phyloP scores from a whole-genome alignment of 148 eudicot genomes.

The Hydrangea macrophylla region DNA sequence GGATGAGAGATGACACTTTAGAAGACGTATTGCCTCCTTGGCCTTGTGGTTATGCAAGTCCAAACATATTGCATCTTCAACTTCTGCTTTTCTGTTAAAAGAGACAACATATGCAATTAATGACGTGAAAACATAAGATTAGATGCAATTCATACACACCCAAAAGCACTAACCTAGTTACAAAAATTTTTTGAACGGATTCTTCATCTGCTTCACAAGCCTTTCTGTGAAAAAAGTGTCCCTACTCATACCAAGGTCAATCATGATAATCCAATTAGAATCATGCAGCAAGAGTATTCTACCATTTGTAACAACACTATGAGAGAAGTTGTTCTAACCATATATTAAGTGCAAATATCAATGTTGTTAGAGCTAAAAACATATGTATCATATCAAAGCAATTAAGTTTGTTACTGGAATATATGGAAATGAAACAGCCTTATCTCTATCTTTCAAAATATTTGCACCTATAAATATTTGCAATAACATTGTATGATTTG shows the following conservation, averaged over 20 bases:
- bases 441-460: no score
- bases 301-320: neutral
- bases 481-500: no score
- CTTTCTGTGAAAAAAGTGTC: constrained; percentile 31
- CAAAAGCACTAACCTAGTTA: constrained; percentile 26
- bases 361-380: neutral
- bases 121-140: neutral
- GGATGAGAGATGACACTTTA: constrained; percentile 44
- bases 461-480: no score
- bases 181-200: constrained; percentile 32
- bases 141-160: neutral
- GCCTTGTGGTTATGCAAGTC: constrained; percentile 36
- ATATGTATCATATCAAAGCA: no score
- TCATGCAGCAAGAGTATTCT: neutral
- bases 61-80: constrained; percentile 28
- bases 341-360: neutral
- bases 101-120: neutral
- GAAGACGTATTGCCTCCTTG: constrained; percentile 40
- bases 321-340: neutral
- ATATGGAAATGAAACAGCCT: neutral
- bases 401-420: neutral
- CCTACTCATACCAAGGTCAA: constrained; percentile 24
- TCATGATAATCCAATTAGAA: neutral
- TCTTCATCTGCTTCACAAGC: constrained; percentile 59
- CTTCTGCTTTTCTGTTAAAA: constrained; percentile 18